Base-by-base conservation (phyloP, 2,329 filamentous ascomycete genomes). In the Pseudocercospora musae region DNA sequence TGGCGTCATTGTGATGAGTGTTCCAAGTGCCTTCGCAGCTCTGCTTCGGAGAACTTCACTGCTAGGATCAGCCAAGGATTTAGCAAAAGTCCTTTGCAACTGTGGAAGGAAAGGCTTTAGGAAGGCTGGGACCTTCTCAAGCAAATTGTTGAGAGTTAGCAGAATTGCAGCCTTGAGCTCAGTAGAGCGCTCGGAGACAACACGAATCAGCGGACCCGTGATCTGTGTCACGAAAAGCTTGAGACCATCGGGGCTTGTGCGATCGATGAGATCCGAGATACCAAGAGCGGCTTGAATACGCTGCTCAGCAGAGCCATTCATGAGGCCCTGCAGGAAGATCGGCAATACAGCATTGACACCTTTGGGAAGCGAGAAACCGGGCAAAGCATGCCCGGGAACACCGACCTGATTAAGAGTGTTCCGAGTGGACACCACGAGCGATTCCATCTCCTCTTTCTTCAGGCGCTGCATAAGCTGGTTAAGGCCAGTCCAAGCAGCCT, bases 201-300 rank as follows among this genome's bases (percentile, higher is more conserved):
- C 94, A 84, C 95, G 91, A 76, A 99, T 99, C 58, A 99, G 85
- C 21, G 96, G 95, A 74, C 95, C 95, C 4, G 96, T 98, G 70
- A 99, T 97, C 73, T 97, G 93, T 29, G 94, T 97, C 63, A 99
- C 95, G 72, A 96, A 98, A 7, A 93, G 92, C 78, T 95, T 96
- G 66, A 99, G 82, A 20, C 93, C 88, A 62, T 92, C 89, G 68
- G 92, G 87, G 76, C 89, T 94, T 25, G 95, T 96, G 62, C 95
- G 88, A 78, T 98, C 95, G 67, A 98, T 89, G 68, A 99, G 90
- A 74, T 99, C 96, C 2, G 93, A 96, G 69, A 99, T 96, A 60
- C 91, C 95, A 66, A 98, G 83, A 50, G 96, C 95, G 62, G 95
- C 88, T 75, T 96, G 91, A 25, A 92, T 95, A 75, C 93, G 86